Percentiles rank a stretch among this genome's conserved stretches.
Conservation (phyloP, 2,329 filamentous ascomycete genomes). For the Bipolaris cookei region DNA sequence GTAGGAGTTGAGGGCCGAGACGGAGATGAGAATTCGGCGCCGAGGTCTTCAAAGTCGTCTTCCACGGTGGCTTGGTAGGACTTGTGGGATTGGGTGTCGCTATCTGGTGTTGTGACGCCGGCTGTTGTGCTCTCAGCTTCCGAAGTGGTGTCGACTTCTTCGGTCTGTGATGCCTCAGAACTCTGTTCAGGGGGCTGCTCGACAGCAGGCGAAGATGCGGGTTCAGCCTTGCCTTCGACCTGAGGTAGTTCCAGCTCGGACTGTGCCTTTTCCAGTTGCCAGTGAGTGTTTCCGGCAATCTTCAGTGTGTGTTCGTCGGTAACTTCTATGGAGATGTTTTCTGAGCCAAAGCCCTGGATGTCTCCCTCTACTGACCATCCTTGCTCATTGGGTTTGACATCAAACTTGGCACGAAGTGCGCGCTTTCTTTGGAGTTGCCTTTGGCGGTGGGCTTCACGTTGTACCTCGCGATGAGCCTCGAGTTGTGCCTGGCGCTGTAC, state of each 20-base stretch:
- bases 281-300: constrained; percentile 41
- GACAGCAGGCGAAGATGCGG: background rate
- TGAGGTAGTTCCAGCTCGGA: constrained; percentile 14
- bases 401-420: constrained; percentile 39
- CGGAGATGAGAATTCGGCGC: constrained; percentile 38
- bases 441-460: constrained; percentile 27
- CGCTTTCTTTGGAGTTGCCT: constrained; percentile 40
- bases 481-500: constrained; percentile 28
- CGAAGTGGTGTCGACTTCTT: constrained; percentile 14
- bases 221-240: constrained; percentile 14
- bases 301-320: constrained; percentile 45
- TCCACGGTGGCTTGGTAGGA: constrained; percentile 48
- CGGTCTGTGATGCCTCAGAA: background rate
- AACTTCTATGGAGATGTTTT: constrained; percentile 46
- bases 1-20: constrained; percentile 26
- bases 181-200: background rate
- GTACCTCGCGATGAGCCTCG: constrained; percentile 39
- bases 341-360: constrained; percentile 41
- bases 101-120: constrained; percentile 27
- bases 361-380: constrained; percentile 45
- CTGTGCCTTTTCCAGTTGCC: constrained; percentile 24
- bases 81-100: constrained; percentile 40
- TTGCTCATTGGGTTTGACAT: constrained; percentile 37
- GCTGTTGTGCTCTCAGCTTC: constrained; percentile 17
- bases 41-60: constrained; percentile 47